Percentiles rank a stretch among this genome's conserved stretches.
Evolutionary conservation across 2,329 filamentous ascomycete genomes (phyloP).

Genomic region (Beauveria rudraprayagi): DNA sequence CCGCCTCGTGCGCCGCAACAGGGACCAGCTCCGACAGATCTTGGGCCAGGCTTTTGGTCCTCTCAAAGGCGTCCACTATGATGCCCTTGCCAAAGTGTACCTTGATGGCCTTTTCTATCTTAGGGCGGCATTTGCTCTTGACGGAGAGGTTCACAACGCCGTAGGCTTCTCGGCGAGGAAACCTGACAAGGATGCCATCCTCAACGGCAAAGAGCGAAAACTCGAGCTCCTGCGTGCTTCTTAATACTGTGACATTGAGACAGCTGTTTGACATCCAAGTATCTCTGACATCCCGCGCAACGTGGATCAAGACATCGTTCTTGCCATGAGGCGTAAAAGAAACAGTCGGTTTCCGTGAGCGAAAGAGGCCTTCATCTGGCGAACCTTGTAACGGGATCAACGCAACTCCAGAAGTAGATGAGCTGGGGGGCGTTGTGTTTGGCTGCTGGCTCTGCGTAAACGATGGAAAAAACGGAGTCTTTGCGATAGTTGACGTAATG

Average conservation of each 20-base stretch:
- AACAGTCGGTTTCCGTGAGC: constrained; percentile 24
- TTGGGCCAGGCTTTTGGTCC: constrained; percentile 34
- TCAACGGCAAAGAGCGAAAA: constrained; percentile 40
- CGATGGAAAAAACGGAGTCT: constrained; percentile 12
- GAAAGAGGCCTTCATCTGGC: constrained; percentile 28
- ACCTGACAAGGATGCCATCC: constrained; percentile 44
- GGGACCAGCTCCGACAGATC: constrained; percentile 33
- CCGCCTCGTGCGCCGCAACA: constrained; percentile 31
- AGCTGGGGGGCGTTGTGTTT: background rate
- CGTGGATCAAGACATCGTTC: constrained; percentile 46
- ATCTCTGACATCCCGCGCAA: constrained; percentile 42
- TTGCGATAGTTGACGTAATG: constrained; percentile 12
- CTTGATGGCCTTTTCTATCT: constrained; percentile 52
- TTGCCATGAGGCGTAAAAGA: constrained; percentile 27
- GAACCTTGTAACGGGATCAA: constrained; percentile 24
- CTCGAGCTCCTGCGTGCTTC: constrained; percentile 38
- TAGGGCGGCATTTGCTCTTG: constrained; percentile 49
- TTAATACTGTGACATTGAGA: constrained; percentile 46
- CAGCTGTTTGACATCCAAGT: constrained; percentile 49
- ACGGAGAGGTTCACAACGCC: constrained; percentile 52
- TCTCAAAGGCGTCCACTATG: constrained; percentile 36
- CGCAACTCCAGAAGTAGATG: constrained; percentile 19
- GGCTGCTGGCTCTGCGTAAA: constrained; percentile 11
- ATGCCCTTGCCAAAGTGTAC: constrained; percentile 49
- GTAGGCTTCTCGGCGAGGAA: constrained; percentile 46